Evolutionary conservation across 2,329 filamentous ascomycete species (phyloP), one percentile per base, ranked within the genome.

Genomic region (Chaetomiaceae sp.): DNA sequence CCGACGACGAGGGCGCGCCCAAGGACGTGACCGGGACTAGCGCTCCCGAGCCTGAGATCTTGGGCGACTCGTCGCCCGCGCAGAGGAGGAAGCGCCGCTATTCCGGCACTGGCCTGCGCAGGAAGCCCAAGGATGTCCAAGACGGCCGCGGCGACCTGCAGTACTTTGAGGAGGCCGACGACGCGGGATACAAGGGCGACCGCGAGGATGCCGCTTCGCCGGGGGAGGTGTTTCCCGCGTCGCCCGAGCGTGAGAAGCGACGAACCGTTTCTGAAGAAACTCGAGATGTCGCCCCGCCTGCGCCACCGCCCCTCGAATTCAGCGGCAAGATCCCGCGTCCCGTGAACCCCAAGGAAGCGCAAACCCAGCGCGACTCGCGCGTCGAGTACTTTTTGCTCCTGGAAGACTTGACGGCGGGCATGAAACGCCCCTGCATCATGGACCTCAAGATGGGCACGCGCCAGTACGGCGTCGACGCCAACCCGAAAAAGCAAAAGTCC

Each of bases 401-500:
- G 9, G 94, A 99, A 70, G 94, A 99, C 68, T 79, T 99, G 44
- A 99, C 94, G 1, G 89, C 92, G 2, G 92, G 92, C 31, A 97
- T 99, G 94, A 91, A 90, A 67, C 85, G 88, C 47, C 94, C 94
- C 5, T 97, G 94, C 71, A 95, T 99, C 55, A 87, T 99, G 70
- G 94, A 99, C 67, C 77, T 99, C 58, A 99, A 99, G 69, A 99
- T 99, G 94, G 94, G 94, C 19, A 99, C 94, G 7, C 85, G 94
- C 2, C 94, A 99, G 67, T 97, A 96, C 68, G 94, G 94, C 7
- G 84, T 97, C 12, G 91, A 97, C 62, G 94, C 94, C 2, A 85
- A 81, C 49, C 84, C 90, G 39, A 95, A 95, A 75, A 99, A 99
- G 70, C 89, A 91, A 65, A 85, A 87, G 56, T 97, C 94, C 0